Percentiles rank a stretch among this genome's conserved stretches.
Evolutionary conservation across 352 stramenopile species (phyloP).

Genomic region (Phytopythium delawarense): DNA sequence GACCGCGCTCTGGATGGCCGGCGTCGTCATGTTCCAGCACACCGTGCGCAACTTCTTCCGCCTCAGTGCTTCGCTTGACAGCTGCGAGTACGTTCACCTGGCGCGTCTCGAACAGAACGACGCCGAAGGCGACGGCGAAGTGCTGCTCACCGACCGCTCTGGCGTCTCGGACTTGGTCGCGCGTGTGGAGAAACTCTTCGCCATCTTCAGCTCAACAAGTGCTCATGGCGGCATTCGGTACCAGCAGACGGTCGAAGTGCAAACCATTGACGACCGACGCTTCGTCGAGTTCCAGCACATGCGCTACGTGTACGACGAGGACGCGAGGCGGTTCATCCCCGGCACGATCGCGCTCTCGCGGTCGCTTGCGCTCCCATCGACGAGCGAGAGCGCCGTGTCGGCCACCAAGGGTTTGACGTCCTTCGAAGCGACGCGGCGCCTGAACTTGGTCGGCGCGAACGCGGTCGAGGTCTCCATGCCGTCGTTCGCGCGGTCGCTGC

Average conservation of each 20-base stretch:
- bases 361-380: background rate
- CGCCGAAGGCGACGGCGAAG: constrained; percentile 14
- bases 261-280: constrained; percentile 13
- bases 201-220: constrained; percentile 7
- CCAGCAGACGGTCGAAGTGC: constrained; percentile 25
- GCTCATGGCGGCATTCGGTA: constrained; percentile 10
- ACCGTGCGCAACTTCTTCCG: constrained; percentile 35
- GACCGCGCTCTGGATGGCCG: constrained; percentile 19
- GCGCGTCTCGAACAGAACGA: constrained; percentile 14
- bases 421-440: constrained; percentile 11
- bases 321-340: constrained; percentile 19
- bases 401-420: constrained; percentile 12
- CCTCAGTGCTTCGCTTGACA: constrained; percentile 14
- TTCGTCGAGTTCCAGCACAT: constrained; percentile 41
- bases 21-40: constrained; percentile 18
- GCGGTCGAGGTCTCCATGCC: constrained; percentile 37
- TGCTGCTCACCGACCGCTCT: constrained; percentile 24
- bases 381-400: background rate
- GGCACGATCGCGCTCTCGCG: constrained; percentile 17
- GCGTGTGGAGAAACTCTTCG: constrained; percentile 14
- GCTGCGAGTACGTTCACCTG: constrained; percentile 31
- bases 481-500: constrained; percentile 23
- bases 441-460: constrained; percentile 26
- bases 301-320: constrained; percentile 36
- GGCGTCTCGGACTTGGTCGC: constrained; percentile 25